Base-by-base conservation (phyloP, 2,329 filamentous ascomycete genomes). In the Trichoderma sp. region DNA sequence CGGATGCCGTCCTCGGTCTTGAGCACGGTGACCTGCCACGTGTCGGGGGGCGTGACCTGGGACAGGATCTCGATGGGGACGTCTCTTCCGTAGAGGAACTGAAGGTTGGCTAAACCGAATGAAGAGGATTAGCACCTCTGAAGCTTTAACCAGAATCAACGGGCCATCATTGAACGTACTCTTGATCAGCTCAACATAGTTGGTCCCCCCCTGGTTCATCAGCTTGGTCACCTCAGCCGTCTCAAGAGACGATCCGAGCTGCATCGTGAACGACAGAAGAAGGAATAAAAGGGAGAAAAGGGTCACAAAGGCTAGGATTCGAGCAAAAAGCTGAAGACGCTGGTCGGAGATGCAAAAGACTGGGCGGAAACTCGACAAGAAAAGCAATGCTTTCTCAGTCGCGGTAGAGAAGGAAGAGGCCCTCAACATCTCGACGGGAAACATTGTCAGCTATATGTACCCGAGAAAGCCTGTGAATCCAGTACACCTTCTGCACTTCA, bases 11-110 rank as follows among this genome's bases (percentile, higher is more conserved):
- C 63, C 54, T 76, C 72, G 11, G 70, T 73, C 69, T 74, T 74
- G 59, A 78, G 59, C 43, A 77, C 70, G 46, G 73, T 73, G 52
- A 70, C 72, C 37, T 72, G 70, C 76, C 76, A 77, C 37, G 70
- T 70, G 39, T 71, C 72, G n/a, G 70, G 69, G 24, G 66, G 49
- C 43, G 75, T 73, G 59, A 74, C 67, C 56, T 73, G 68, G 16
- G 75, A 74, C 34, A 73, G 63, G 37, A 79, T 61, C 16, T 74
- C 69, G 61, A 77, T 60, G 13, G 71, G 49, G 24, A 71, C 71
- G 30, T 75, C 68, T 59, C 68, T 69, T 32, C 73, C 76, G 30
- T 74, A 59, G 46, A 76, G 71, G 67, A 72, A 69, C 34, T 70
- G 70, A 54, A 75, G 77, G 69, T 79, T 79, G 54, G 69, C 76